A percentile compares a stretch with the other conserved stretches of the same genome.
Evolutionary conservation across 2,329 filamentous ascomycete genomes (phyloP).

Genomic region (Trichoderma sp.): DNA sequence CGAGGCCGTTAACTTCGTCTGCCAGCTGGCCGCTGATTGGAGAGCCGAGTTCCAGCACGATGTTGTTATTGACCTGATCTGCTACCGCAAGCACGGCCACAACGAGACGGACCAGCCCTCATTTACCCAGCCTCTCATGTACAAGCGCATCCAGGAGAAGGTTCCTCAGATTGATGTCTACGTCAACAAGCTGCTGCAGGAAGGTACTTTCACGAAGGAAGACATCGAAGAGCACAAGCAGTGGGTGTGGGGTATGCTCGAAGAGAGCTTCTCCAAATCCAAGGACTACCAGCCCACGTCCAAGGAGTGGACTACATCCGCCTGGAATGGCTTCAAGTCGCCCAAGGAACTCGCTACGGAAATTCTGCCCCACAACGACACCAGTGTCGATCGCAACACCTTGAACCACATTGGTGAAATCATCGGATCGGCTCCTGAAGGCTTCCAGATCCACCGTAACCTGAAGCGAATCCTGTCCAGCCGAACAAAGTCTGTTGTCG

Average conservation of each 20-base stretch:
- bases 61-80: slow-evolving; percentile 96
- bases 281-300: slow-evolving; percentile 96
- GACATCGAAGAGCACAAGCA: slow-evolving; percentile 99
- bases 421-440: slow-evolving; percentile 76
- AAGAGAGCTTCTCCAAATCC: slow-evolving; percentile 94
- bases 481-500: slow-evolving; percentile 85
- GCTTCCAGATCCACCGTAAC: slow-evolving; percentile 88
- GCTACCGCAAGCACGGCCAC: slow-evolving; percentile 98
- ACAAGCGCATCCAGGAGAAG: slow-evolving; percentile 91
- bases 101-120: slow-evolving; percentile 99
- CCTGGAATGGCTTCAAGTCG: slow-evolving; percentile 99
- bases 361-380: slow-evolving; percentile 86
- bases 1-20: slow-evolving; percentile 97
- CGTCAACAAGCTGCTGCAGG: slow-evolving; percentile 82
- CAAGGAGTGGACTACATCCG: slow-evolving; percentile 97
- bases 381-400: slow-evolving; percentile 69
- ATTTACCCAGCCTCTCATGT: slow-evolving; percentile 99
- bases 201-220: slow-evolving; percentile 94
- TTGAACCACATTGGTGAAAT: slow-evolving; percentile 79
- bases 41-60: slow-evolving; percentile 98
- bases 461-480: slow-evolving; percentile 91
- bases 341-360: slow-evolving; percentile 96
- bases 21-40: slow-evolving; percentile 95
- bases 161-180: slow-evolving; percentile 86
- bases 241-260: slow-evolving; percentile 99